These are phyloP conservation scores for Nicotiana obtusifolia DNA, from an alignment of 257 asterid genomes.

Conservation along the genomic window DNA sequence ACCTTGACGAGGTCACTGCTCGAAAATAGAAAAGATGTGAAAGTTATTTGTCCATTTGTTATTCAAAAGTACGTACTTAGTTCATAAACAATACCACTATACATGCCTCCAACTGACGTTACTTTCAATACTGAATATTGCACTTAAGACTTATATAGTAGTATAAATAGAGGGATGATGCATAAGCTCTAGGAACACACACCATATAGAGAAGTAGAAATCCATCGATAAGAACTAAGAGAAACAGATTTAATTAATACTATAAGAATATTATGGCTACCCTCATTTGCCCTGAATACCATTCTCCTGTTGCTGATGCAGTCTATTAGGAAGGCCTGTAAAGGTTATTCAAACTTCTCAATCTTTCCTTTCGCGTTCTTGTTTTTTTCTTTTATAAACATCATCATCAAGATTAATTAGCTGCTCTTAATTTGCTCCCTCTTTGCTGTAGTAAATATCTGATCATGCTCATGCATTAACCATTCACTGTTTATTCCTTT, in stretches of 20 bases:
- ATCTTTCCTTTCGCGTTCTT: no score
- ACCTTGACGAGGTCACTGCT: neutral
- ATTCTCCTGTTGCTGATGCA: constrained; percentile 77
- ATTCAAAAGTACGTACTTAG: neutral
- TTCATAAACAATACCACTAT: neutral
- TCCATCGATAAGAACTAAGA: no score
- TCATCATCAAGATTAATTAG: neutral
- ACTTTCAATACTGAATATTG: constrained; percentile 16
- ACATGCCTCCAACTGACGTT: constrained; percentile 20
- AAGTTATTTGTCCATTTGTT: neutral
- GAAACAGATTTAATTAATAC: no score
- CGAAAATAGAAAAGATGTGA: neutral
- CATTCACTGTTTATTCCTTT: neutral
- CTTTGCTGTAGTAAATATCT: neutral
- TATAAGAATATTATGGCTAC: constrained; percentile 40
- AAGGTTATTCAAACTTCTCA: constrained; percentile 34
- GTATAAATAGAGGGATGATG: neutral
- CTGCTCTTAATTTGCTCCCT: neutral
- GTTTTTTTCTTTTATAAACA: no score
- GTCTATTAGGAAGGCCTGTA: constrained; percentile 60
- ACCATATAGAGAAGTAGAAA: no score
- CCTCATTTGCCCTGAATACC: constrained; percentile 52
- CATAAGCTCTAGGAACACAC: no score
- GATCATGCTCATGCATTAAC: neutral
- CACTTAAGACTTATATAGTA: neutral